phyloP scores from a whole-genome alignment of 225 moss, liverwort and hornwort species.

The Marchantia polymorpha region DNA sequence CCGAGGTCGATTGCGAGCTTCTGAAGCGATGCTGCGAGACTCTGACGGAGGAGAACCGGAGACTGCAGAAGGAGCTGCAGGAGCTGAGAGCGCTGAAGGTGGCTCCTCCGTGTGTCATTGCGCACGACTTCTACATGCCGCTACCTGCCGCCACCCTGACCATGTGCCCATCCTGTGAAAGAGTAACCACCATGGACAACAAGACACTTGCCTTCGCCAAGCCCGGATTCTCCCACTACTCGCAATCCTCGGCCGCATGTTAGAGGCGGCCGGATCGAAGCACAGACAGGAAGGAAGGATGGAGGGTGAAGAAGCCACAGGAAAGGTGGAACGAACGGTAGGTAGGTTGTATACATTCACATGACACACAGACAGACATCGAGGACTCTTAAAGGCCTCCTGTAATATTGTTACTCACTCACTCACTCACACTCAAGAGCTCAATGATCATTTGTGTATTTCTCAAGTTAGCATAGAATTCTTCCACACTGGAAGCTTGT shows the following conservation, averaged over 20 bases:
- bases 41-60: conserved; percentile 76
- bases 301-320: not conserved
- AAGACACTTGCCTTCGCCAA: conserved; percentile 82
- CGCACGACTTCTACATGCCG: conserved; percentile 97
- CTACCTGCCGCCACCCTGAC: conserved; percentile 97
- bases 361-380: conserved; percentile 21
- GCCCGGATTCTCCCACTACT: conserved; percentile 79
- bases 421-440: conserved; percentile 12
- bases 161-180: conserved; percentile 96
- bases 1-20: conserved; percentile 95
- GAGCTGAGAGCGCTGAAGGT: conserved; percentile 89
- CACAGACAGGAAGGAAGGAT: not conserved
- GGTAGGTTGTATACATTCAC: conserved; percentile 40
- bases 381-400: conserved; percentile 28
- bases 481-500: conserved; percentile 43
- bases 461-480: conserved; percentile 29
- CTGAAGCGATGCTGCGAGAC: conserved; percentile 88
- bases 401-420: conserved; percentile 34
- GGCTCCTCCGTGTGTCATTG: conserved; percentile 81
- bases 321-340: not conserved
- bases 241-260: conserved; percentile 89
- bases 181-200: conserved; percentile 93
- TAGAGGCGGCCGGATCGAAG: conserved; percentile 25
- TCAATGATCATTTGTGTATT: conserved; percentile 32
- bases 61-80: conserved; percentile 87